Percentiles rank a stretch among this genome's conserved stretches.
Conservation (phyloP, 2,329 filamentous ascomycete species). For the Aspergillus sojae region DNA sequence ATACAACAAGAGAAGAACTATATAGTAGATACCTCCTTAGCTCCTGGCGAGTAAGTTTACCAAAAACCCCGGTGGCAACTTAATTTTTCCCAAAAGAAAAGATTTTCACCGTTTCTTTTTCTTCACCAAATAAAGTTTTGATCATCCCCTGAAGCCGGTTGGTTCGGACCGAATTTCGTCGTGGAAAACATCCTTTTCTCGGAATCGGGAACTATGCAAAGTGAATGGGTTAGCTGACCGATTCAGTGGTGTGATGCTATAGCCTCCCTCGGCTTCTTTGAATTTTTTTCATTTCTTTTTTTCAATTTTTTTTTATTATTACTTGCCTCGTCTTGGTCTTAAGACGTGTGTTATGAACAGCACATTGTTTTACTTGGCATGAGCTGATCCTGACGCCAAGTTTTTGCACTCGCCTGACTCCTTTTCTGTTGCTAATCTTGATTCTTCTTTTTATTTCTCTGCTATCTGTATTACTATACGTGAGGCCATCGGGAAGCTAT, state of each 20-base stretch:
- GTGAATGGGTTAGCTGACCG: conserved; percentile 3
- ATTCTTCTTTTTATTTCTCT: background rate
- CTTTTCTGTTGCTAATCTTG: background rate
- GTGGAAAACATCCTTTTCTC: background rate
- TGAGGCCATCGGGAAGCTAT: background rate
- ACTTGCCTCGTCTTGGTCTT: background rate
- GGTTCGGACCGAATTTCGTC: conserved; percentile 10
- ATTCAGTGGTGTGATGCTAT: conserved; percentile 10
- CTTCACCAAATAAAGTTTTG: conserved; percentile 3
- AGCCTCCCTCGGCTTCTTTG: background rate
- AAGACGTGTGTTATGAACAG: conserved; percentile 1
- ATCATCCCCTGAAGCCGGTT: conserved; percentile 4
- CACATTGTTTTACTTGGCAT: conserved; percentile 7
- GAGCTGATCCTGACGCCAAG: conserved; percentile 2
- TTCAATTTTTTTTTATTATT: background rate
- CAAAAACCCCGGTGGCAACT: background rate
- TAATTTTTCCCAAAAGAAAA: conserved; percentile 3
- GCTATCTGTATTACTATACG: background rate
- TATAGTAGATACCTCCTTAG: background rate
- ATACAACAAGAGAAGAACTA: background rate
- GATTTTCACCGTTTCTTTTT: background rate
- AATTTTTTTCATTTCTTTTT: conserved; percentile 2
- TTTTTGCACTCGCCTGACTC: conserved; percentile 6
- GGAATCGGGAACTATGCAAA: background rate
- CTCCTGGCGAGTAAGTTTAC: background rate